phyloP scores from a whole-genome alignment of 1,139 yeast species.

The Taphrina pruni region DNA sequence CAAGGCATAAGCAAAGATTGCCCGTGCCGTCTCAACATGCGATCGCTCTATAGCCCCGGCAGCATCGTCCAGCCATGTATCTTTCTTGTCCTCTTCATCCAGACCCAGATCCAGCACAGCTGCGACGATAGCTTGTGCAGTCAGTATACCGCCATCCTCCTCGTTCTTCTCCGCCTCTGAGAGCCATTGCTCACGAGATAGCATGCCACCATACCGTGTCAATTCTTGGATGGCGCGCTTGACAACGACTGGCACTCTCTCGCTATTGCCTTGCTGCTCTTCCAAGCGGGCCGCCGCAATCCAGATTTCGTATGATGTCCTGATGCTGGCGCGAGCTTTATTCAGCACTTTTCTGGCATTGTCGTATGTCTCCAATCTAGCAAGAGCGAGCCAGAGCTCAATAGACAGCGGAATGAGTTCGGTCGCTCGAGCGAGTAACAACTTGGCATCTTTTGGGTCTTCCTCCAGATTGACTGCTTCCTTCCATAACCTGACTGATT shows the following conservation, averaged over 20 bases:
- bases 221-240: conserved; percentile 62
- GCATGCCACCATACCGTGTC: conserved; percentile 49
- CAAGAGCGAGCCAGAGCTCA: conserved; percentile 67
- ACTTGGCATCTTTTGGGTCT: conserved; percentile 58
- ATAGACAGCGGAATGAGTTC: conserved; percentile 68
- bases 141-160: conserved; percentile 50
- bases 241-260: conserved; percentile 58
- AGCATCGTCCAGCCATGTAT: conserved; percentile 54
- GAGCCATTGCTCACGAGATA: conserved; percentile 58
- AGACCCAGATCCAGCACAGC: conserved; percentile 51
- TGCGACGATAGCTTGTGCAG: conserved; percentile 53
- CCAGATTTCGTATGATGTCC: conserved; percentile 68
- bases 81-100: conserved; percentile 50
- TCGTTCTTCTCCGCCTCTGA: conserved; percentile 57
- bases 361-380: conserved; percentile 57
- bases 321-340: conserved; percentile 63
- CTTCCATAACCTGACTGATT: conserved; percentile 69
- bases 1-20: conserved; percentile 60
- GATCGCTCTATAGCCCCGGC: conserved; percentile 49
- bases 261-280: conserved; percentile 59
- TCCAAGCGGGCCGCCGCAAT: conserved; percentile 73
- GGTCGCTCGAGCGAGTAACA: conserved; percentile 69
- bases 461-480: conserved; percentile 57
- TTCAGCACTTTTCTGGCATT: conserved; percentile 65
- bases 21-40: conserved; percentile 55